Base-by-base conservation (phyloP, 2,329 filamentous ascomycete species). In the Madurella mycetomatis region DNA sequence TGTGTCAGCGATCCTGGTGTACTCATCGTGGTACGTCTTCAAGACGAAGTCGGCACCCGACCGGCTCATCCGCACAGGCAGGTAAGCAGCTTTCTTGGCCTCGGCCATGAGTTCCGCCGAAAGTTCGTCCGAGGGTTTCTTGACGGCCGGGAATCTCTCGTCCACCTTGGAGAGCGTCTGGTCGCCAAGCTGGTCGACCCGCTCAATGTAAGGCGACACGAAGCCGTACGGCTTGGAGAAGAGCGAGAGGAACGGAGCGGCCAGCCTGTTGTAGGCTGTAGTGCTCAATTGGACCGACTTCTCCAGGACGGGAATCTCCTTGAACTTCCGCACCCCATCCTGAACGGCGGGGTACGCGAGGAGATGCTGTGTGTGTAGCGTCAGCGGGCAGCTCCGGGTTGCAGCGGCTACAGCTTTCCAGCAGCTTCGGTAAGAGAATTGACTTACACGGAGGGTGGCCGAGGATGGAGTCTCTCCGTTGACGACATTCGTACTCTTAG, bases 311-410 rank as follows among this genome's bases (percentile, higher is more conserved):
- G 89, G 86, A 74, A 92, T 90, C 67, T 82, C 77, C 73, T 91
- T 89, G 81, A 95, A 86, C 67, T 83, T 85, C 57, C 82, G 76
- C 72, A 96, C 83, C 66, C 85, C 77, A 71, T 95, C 90, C 67
- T 83, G 83, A 68, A 96, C 82, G 62, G 95, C 73, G 41, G 92
- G 92, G 73, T 95, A 96, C 62, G 86, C 86, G 64, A 85, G 79
- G 60, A 96, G 80, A 69, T 96, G 92, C 90, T 95, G 64, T 41
- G 37, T 25, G 25, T 25, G 25, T 25, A 25, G 25, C 7, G 25
- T 25, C 25, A 25, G 25, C 25, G 25, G 7, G 25, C 7, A 4
- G 25, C 7, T 25, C 3, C 25, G 25, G 7, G 25, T 25, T 25
- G 25, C 25, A 25, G 25, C 25, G 7, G 25, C 7, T 25, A 7